Base-by-base conservation (phyloP, 441 rosid species). In the Gossypium davidsonii region DNA sequence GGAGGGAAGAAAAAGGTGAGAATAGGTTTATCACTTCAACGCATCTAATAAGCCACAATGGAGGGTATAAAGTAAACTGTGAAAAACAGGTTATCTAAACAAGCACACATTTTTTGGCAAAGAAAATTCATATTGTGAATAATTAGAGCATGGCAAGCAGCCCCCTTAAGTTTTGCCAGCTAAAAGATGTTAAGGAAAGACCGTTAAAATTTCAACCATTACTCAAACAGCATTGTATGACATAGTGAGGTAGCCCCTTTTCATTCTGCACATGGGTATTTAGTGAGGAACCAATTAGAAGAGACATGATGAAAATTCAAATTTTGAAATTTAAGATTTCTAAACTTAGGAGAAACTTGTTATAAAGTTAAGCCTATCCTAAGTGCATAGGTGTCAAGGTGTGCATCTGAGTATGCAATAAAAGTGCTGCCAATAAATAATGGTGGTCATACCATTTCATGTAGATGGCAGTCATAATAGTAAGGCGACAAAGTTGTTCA, bases 1-100 rank as follows among this genome's bases (percentile, higher is more conserved):
- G 18, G 44, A 46, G 48, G 20, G 8, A 64, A 64, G 67, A 68
- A 68, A 23, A 72, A 62, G 15, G 60, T 31, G 9, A 39, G 46
- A 26, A 39, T 48, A 21, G 67, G n/a, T 12, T 61, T 18, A 23
- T 17, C 17, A 28, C 56, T 18, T 39, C 6, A 58, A 8, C 17
- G 17, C 21, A 18, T 25, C 25, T 49, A 48, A 62, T 49, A 71
- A 72, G 75, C 67, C 65, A 60, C 57, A 67, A 37, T 6, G 14
- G 4, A 9, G 18, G 14, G 17, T 68, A 51, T 49, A 49, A 60
- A 59, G 15, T 20, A 42, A 44, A 66, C 11, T 4, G 8, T 62
- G 20, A 62, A 17, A 17, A 9, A 17, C n/a, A 59, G 39, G 64
- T 26, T 14, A 37, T 31, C 49, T 37, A 48, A 55, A 61, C 57